Percentiles rank a stretch among this genome's conserved stretches.
Conservation (phyloP, 805 yeast genomes). For the Sugiyamaella marilandica region DNA sequence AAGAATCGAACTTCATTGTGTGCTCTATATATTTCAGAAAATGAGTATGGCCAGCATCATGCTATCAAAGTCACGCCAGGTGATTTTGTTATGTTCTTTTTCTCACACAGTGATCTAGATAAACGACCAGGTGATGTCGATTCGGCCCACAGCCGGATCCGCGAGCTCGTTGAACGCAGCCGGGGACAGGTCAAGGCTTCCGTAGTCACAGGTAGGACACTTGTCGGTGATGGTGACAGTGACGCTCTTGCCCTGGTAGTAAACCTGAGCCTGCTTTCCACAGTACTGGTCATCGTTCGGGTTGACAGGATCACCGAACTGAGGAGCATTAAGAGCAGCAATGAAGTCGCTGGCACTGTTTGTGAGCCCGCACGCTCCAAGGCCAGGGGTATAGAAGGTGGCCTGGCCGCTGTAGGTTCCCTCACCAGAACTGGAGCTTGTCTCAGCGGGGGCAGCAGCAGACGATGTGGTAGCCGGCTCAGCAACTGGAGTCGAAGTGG, state of each 20-base stretch:
- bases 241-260: slow-evolving; percentile 47
- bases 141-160: slow-evolving; percentile 48
- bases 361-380: slow-evolving; percentile 53
- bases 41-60: not conserved
- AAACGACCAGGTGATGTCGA: slow-evolving; percentile 47
- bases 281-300: slow-evolving; percentile 42
- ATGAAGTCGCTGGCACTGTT: slow-evolving; percentile 43
- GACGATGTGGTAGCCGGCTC: slow-evolving; percentile 16
- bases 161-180: slow-evolving; percentile 52
- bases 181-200: slow-evolving; percentile 58
- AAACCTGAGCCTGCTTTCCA: slow-evolving; percentile 47
- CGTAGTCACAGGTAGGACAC: slow-evolving; percentile 49
- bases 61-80: not conserved
- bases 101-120: not conserved
- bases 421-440: slow-evolving; percentile 19
- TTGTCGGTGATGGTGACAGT: slow-evolving; percentile 54
- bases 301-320: slow-evolving; percentile 42
- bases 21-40: too few species aligned
- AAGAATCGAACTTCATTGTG: too few species aligned
- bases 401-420: slow-evolving; percentile 24
- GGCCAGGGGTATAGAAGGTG: slow-evolving; percentile 22
- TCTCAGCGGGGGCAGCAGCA: slow-evolving; percentile 15
- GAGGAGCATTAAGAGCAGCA: slow-evolving; percentile 45
- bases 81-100: not conserved
- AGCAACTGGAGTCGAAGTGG: slow-evolving; percentile 13